Evolutionary conservation across 2,329 filamentous ascomycete genomes (phyloP).

Genomic region (Metarhizium album): DNA sequence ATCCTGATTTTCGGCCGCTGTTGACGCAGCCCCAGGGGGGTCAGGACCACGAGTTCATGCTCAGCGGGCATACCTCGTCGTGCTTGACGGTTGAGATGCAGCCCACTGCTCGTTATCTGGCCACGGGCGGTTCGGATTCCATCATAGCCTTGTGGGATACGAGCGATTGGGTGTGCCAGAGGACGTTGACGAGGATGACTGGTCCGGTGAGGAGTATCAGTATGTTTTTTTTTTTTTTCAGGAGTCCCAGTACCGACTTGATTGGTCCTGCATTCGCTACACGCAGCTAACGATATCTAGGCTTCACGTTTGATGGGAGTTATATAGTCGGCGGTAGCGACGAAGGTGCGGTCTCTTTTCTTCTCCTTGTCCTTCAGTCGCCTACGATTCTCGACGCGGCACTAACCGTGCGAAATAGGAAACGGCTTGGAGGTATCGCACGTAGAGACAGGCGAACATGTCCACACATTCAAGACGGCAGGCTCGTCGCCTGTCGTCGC

Average conservation of each 20-base stretch:
- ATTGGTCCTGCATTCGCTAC: too few relatives aligned
- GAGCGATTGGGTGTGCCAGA: conserved; percentile 63
- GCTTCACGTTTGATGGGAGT: conserved; percentile 69
- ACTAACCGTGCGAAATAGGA: conserved; percentile 23
- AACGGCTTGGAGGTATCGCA: conserved; percentile 59
- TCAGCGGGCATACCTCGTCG: conserved; percentile 64
- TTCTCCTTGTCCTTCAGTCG: neutral
- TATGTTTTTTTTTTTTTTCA: conserved; percentile 24
- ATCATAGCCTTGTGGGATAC: conserved; percentile 72
- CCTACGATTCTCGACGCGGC: neutral
- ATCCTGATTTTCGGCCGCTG: conserved; percentile 50
- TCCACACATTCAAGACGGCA: conserved; percentile 60
- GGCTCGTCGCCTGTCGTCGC: conserved; percentile 55
- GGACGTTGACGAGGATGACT: conserved; percentile 57
- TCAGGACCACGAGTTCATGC: conserved; percentile 39
- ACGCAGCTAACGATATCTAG: conserved; percentile 21
- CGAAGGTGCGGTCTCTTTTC: conserved; percentile 38
- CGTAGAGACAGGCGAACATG: conserved; percentile 61
- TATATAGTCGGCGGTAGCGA: conserved; percentile 66
- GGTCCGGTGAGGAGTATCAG: conserved; percentile 61
- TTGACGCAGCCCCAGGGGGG: conserved; percentile 36
- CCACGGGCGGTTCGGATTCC: conserved; percentile 65
- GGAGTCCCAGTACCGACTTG: neutral
- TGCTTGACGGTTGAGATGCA: conserved; percentile 60
- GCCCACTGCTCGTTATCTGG: conserved; percentile 59